phyloP scores from a whole-genome alignment of 345 rosid genomes.

The Linum lewisii region DNA sequence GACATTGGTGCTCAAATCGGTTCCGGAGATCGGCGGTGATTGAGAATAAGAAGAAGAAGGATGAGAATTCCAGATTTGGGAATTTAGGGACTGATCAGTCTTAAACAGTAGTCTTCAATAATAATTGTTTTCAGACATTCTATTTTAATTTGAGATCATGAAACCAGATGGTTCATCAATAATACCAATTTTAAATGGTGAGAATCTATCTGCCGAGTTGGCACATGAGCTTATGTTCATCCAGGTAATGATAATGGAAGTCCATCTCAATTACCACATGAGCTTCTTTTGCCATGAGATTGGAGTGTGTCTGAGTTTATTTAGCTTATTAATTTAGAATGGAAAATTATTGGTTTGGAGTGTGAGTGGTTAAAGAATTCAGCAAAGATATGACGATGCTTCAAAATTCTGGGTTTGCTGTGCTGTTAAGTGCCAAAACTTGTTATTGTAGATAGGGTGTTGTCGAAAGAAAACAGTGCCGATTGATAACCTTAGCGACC shows the following conservation, averaged over 20 bases:
- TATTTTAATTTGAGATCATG: slow-evolving; percentile 62
- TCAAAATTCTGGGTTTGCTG: slow-evolving; percentile 46
- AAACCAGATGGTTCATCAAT: slow-evolving; percentile 72
- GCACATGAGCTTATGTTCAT: slow-evolving; percentile 72
- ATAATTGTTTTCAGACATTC: slow-evolving; percentile 68
- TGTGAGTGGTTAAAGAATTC: slow-evolving; percentile 79
- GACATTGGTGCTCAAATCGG: too few relatives aligned
- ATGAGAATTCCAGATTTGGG: too few relatives aligned
- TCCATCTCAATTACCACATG: background rate
- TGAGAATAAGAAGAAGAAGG: too few relatives aligned
- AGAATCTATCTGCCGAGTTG: slow-evolving; percentile 64
- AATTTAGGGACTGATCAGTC: too few relatives aligned
- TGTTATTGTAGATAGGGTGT: too few relatives aligned
- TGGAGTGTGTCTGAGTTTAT: slow-evolving; percentile 7
- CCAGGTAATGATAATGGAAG: slow-evolving; percentile 40
- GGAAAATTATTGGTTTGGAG: slow-evolving; percentile 25
- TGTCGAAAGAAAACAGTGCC: too few relatives aligned
- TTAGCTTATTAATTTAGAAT: slow-evolving; percentile 16
- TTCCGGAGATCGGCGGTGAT: too few relatives aligned
- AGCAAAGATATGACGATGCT: slow-evolving; percentile 69
- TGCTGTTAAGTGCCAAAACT: too few relatives aligned
- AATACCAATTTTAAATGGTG: slow-evolving; percentile 51
- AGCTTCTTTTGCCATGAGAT: background rate
- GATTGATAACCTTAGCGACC: too few relatives aligned
- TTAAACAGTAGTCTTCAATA: slow-evolving; percentile 1